phyloP scores from a whole-genome alignment of 208 protist genomes.

The Leishmania aethiopica region DNA sequence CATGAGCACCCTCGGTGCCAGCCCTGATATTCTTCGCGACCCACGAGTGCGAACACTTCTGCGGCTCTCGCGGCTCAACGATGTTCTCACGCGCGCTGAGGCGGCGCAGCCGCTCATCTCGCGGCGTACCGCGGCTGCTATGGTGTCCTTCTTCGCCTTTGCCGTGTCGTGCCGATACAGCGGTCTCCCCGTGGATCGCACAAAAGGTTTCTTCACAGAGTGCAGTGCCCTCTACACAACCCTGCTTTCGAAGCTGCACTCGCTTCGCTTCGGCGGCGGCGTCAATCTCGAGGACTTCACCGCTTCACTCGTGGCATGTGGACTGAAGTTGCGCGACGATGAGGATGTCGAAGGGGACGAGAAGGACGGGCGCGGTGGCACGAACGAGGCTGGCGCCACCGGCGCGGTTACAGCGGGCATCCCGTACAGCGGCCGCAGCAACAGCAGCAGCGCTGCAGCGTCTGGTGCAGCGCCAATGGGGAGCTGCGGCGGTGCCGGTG shows the following conservation, averaged over 20 bases:
- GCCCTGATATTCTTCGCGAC: slow-evolving; percentile 37
- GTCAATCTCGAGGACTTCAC: slow-evolving; percentile 76
- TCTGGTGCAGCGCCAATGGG: not conserved
- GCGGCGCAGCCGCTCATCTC: slow-evolving; percentile 30
- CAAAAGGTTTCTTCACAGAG: slow-evolving; percentile 74
- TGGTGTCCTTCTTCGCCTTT: slow-evolving; percentile 70
- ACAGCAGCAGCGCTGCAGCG: slow-evolving; percentile 3
- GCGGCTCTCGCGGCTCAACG: slow-evolving; percentile 62
- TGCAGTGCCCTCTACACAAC: slow-evolving; percentile 58
- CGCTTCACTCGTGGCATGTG: slow-evolving; percentile 74
- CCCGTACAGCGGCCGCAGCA: slow-evolving; percentile 21
- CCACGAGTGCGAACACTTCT: slow-evolving; percentile 63
- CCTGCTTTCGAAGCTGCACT: slow-evolving; percentile 45
- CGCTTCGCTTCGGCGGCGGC: slow-evolving; percentile 43
- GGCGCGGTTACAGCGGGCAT: not conserved
- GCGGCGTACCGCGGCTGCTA: slow-evolving; percentile 44
- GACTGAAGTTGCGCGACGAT: slow-evolving; percentile 59
- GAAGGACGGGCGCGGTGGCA: not conserved
- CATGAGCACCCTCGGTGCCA: slow-evolving; percentile 1
- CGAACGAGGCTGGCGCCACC: not conserved
- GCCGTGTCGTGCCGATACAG: slow-evolving; percentile 54
- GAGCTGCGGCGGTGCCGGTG: slow-evolving; percentile 6
- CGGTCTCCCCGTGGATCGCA: slow-evolving; percentile 43
- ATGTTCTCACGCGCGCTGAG: slow-evolving; percentile 23
- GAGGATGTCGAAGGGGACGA: slow-evolving; percentile 31